Percentiles rank a stretch among this genome's conserved stretches.
These are phyloP conservation scores for Colletotrichum sp. DNA, from an alignment of 2,329 filamentous ascomycete genomes.

Conservation along the genomic window DNA sequence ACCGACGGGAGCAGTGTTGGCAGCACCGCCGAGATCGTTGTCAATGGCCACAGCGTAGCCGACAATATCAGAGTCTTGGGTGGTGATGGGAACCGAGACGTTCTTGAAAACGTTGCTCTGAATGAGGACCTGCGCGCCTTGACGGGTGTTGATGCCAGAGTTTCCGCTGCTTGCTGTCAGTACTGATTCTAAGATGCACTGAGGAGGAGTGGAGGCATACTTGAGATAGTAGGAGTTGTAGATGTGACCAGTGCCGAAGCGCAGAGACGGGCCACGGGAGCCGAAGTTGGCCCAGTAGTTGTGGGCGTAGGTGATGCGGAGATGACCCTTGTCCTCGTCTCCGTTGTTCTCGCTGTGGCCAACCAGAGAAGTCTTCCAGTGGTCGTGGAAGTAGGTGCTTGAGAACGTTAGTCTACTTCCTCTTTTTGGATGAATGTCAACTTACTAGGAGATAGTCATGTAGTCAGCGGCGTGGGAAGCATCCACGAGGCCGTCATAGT, in stretches of 20 bases:
- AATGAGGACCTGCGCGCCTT: conserved; percentile 57
- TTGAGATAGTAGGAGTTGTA: conserved; percentile 46
- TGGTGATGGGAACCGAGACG: conserved; percentile 35
- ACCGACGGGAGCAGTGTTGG: conserved; percentile 30
- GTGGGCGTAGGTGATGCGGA: conserved; percentile 64
- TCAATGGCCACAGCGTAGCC: conserved; percentile 12
- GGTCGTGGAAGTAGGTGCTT: conserved; percentile 45
- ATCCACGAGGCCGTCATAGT: conserved; percentile 49
- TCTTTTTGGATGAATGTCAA: background rate
- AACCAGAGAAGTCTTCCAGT: conserved; percentile 67
- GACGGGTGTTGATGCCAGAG: conserved; percentile 59
- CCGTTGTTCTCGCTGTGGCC: conserved; percentile 66
- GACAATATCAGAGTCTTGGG: conserved; percentile 9
- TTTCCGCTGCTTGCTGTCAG: conserved; percentile 27
- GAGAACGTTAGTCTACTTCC: background rate
- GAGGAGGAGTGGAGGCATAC: background rate
- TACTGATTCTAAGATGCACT: background rate
- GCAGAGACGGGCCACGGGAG: conserved; percentile 62
- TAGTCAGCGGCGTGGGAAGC: conserved; percentile 48
- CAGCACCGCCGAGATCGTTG: conserved; percentile 12
- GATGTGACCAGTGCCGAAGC: conserved; percentile 66
- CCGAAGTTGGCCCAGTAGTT: conserved; percentile 67
- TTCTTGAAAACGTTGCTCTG: conserved; percentile 47
- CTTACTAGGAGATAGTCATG: conserved; percentile 41
- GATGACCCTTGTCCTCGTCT: conserved; percentile 60